Conservation (phyloP, 176 grass and related monocot genomes). For the Triticum timopheevii region DNA sequence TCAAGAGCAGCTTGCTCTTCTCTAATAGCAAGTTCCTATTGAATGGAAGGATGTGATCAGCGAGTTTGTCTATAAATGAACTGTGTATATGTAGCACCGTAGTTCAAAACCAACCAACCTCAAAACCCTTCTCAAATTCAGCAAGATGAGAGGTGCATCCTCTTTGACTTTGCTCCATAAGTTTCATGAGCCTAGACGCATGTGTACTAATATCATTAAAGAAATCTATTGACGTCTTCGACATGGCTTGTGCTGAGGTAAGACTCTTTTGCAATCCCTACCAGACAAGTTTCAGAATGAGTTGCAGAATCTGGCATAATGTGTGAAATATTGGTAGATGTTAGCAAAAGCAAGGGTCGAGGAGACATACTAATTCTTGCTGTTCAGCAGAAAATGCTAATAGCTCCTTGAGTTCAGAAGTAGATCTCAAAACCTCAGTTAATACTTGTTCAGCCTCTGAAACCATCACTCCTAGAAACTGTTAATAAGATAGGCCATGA, state of each 20-base stretch:
- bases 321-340: neutral
- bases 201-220: constrained; percentile 47
- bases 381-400: constrained; percentile 56
- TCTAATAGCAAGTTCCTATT: constrained; percentile 58
- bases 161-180: constrained; percentile 57
- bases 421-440: constrained; percentile 53
- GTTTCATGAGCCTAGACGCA: constrained; percentile 41
- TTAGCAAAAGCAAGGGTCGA: constrained; percentile 1
- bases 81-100: neutral
- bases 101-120: constrained; percentile 46
- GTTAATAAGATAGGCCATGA: constrained; percentile 20
- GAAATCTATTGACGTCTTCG: constrained; percentile 59
- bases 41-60: constrained; percentile 20
- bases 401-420: constrained; percentile 59
- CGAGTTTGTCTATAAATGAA: neutral
- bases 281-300: neutral
- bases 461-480: constrained; percentile 69
- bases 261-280: constrained; percentile 67
- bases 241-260: constrained; percentile 67
- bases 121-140: constrained; percentile 70
- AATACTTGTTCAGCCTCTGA: constrained; percentile 65
- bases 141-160: constrained; percentile 35
- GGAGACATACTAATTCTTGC: constrained; percentile 54
- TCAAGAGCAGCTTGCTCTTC: constrained; percentile 62
- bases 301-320: constrained; percentile 16